Conservation (phyloP, 179 eudicot genomes). For the Sideroxylon spinosum region DNA sequence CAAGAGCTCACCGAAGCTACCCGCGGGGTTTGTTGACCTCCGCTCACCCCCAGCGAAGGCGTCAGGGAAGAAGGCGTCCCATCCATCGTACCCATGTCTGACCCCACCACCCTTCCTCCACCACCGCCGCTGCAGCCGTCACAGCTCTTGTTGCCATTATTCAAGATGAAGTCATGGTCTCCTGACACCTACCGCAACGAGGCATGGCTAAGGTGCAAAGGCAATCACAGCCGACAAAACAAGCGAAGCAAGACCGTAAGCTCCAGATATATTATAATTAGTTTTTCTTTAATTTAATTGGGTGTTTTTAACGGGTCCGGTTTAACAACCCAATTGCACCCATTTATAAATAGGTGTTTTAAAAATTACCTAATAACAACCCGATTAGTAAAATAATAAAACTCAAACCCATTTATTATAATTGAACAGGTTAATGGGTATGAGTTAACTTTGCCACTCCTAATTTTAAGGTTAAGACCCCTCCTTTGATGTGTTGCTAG, state of each 20-base stretch:
- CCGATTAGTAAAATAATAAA: too few species aligned
- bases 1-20: slow-evolving; percentile 23
- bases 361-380: too few species aligned
- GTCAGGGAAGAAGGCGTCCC: slow-evolving; percentile 13
- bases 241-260: slow-evolving; percentile 63
- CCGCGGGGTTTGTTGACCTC: slow-evolving; percentile 22
- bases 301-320: too few species aligned
- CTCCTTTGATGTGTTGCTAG: too few species aligned
- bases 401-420: too few species aligned
- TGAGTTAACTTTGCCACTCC: too few species aligned
- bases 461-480: too few species aligned
- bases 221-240: slow-evolving; percentile 16
- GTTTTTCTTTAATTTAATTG: too few species aligned
- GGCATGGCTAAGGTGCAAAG: slow-evolving; percentile 56
- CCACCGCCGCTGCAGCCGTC: slow-evolving; percentile 15
- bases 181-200: slow-evolving; percentile 64
- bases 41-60: slow-evolving; percentile 15
- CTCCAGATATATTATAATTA: too few species aligned
- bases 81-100: slow-evolving; percentile 9
- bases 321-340: too few species aligned
- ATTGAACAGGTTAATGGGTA: too few species aligned
- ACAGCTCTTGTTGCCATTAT: slow-evolving; percentile 22
- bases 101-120: background rate
- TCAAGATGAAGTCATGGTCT: slow-evolving; percentile 71
- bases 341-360: too few species aligned